These are phyloP conservation scores for Trametes gibbosa DNA, from an alignment of 768 basidiomycete species.

Conservation along the genomic window DNA sequence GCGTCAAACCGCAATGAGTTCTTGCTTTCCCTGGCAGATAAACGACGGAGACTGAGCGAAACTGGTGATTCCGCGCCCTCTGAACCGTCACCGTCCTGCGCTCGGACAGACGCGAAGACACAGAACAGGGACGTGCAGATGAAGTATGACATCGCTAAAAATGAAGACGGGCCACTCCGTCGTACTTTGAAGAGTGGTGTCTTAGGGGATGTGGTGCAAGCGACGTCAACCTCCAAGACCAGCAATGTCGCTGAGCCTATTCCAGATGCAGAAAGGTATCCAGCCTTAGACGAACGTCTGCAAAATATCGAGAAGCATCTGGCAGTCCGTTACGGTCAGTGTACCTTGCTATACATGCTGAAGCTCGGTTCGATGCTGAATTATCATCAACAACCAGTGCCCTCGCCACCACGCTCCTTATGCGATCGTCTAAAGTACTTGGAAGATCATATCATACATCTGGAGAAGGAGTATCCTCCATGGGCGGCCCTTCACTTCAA, in stretches of 20 bases:
- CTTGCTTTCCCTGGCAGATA: constrained; percentile 55
- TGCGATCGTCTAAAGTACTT: constrained; percentile 64
- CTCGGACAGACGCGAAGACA: constrained; percentile 68
- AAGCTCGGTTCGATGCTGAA: neutral
- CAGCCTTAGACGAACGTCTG: constrained; percentile 63
- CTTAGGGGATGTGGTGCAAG: neutral
- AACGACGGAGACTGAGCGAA: constrained; percentile 42
- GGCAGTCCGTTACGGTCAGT: constrained; percentile 67
- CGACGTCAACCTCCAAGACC: neutral
- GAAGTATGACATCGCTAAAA: constrained; percentile 86
- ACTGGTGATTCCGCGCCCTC: constrained; percentile 29
- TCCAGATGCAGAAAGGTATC: constrained; percentile 46
- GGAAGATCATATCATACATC: constrained; percentile 71
- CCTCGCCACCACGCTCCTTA: constrained; percentile 63
- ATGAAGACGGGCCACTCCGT: constrained; percentile 72
- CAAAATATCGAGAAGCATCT: constrained; percentile 69
- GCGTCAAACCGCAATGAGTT: constrained; percentile 78
- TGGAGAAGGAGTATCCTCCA: constrained; percentile 82
- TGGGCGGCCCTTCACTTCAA: constrained; percentile 90
- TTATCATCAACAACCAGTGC: constrained; percentile 43
- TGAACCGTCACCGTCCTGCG: constrained; percentile 52
- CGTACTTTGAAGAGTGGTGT: constrained; percentile 46
- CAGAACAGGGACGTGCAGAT: constrained; percentile 76
- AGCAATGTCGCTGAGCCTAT: neutral
- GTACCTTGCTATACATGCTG: neutral